Base-by-base conservation (phyloP, 306 rosid species). In the Quercus glauca region DNA sequence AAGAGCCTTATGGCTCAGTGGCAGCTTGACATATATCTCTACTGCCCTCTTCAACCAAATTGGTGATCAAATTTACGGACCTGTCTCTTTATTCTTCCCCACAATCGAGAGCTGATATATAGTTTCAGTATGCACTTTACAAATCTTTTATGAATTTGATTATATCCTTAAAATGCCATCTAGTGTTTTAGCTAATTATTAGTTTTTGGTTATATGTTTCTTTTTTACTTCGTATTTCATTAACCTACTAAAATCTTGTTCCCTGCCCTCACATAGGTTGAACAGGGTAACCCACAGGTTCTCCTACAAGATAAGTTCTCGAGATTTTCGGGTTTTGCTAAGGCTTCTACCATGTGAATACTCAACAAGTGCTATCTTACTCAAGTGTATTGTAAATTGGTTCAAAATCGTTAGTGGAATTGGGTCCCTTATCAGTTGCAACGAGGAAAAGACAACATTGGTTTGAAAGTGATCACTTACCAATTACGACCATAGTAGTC, bases 211-310 rank as follows among this genome's bases (percentile, higher is more conserved):
- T 71, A 41, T 25, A 49, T 56, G n/a, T 19, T 52, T 13, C 29
- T 52, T 65, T 73, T 67, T 45, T 14, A 14, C 13, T 18, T 4
- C 5, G n/a, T 53, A 31, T 55, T 15, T 13, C n/a, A 61, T 60
- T 49, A 72, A n/a, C 56, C 41, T 56, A 14, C 13, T 55, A 15
- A 25, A 57, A 6, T 6, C 53, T 25, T 53, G 20, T 45, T 35
- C 78, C 57, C 11, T 77, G 45, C 49, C 41, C 43, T 20, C 23
- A 11, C 13, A 63, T 65, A 92, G 97, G 93, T 77, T 80, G 95
- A 94, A 87, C 92, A 88, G 87, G 97, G 98, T 86, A 86, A 87
- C 74, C 98, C 97, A 4, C 91, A 83, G 81, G 81, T 73, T 83
- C 97, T 94, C 67, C 82, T 90, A 60, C 76, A 72, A 70, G 86